phyloP scores from a whole-genome alignment of 1,139 yeast genomes.

The Suhomyces taliae region DNA sequence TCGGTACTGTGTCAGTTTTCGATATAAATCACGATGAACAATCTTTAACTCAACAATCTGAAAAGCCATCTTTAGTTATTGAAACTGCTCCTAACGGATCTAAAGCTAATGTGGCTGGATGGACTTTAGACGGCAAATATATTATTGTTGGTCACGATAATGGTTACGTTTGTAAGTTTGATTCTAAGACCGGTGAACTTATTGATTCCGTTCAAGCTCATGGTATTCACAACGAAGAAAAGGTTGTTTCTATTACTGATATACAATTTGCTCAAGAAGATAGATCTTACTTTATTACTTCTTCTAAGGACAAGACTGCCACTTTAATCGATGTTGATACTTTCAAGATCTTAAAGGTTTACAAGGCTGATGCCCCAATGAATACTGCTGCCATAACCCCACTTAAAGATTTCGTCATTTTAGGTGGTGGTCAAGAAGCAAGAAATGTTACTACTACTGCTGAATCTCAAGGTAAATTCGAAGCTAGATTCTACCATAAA shows the following conservation, averaged over 20 bases:
- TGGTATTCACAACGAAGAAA: constrained; percentile 60
- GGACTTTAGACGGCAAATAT: constrained; percentile 74
- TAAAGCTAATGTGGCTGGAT: constrained; percentile 83
- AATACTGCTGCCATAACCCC: constrained; percentile 96
- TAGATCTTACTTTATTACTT: constrained; percentile 82
- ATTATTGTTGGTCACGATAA: constrained; percentile 88
- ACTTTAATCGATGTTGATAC: constrained; percentile 76
- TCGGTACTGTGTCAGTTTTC: constrained; percentile 73
- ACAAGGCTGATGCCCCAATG: constrained; percentile 88
- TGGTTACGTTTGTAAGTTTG: constrained; percentile 80
- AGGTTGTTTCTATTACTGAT: constrained; percentile 63
- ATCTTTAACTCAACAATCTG: constrained; percentile 39
- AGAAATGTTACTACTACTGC: constrained; percentile 96
- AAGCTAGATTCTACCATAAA: constrained; percentile 94
- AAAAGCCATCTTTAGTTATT: constrained; percentile 61
- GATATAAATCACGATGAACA: constrained; percentile 47
- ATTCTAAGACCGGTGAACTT: constrained; percentile 72
- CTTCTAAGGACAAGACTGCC: constrained; percentile 93
- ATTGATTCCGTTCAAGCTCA: constrained; percentile 63
- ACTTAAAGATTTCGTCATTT: constrained; percentile 81
- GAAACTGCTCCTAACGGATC: constrained; percentile 61
- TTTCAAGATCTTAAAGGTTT: constrained; percentile 70
- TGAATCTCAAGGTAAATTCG: constrained; percentile 93
- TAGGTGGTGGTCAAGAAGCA: constrained; percentile 99
- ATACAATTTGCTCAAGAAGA: constrained; percentile 84